These are phyloP conservation scores for Xylaria flabelliformis DNA, from an alignment of 495 filamentous ascomycete genomes.

Conservation along the genomic window DNA sequence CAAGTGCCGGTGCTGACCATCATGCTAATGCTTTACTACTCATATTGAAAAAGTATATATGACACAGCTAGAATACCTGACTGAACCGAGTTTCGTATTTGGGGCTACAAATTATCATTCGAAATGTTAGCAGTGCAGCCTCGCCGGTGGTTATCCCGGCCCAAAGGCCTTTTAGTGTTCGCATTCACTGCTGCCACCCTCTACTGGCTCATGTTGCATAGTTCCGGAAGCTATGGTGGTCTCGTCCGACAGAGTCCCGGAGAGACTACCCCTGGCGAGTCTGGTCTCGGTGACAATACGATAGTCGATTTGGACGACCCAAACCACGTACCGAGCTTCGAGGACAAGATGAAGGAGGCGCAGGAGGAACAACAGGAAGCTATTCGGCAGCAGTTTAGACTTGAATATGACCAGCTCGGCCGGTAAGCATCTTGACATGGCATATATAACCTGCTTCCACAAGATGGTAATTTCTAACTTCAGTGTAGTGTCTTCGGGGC, in stretches of 20 bases:
- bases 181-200: conserved; percentile 39
- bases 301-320: background rate
- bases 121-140: conserved; percentile 47
- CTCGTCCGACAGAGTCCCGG: background rate
- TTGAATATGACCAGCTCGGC: conserved; percentile 46
- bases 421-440: conserved; percentile 40
- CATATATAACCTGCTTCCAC: background rate
- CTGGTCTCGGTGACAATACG: background rate
- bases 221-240: conserved; percentile 21
- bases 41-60: conserved; percentile 1
- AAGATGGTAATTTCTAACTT: conserved; percentile 19
- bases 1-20: background rate
- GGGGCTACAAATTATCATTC: background rate
- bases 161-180: conserved; percentile 40
- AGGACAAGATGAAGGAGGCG: conserved; percentile 37
- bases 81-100: background rate
- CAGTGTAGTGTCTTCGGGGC: conserved; percentile 38
- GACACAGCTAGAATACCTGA: background rate
- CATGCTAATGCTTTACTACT: conserved; percentile 1
- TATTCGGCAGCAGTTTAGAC: conserved; percentile 47
- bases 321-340: conserved; percentile 24
- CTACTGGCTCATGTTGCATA: conserved; percentile 42
- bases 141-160: conserved; percentile 61
- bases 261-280: background rate
- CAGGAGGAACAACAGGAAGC: conserved; percentile 38